phyloP scores from a whole-genome alignment of 805 yeast species.

The Limtongia smithiae region DNA sequence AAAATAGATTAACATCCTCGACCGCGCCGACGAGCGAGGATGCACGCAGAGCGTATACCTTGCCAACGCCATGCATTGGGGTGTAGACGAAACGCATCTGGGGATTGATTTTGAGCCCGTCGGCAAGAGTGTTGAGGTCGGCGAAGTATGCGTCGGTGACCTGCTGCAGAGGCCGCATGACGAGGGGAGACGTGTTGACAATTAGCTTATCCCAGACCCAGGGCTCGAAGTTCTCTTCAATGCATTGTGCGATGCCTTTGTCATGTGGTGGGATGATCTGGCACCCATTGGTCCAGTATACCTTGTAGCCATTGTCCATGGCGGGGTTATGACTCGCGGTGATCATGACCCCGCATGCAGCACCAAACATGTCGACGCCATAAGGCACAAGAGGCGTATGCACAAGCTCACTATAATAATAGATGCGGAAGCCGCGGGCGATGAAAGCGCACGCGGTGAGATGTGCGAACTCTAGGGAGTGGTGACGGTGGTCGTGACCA shows the following conservation, averaged over 20 bases:
- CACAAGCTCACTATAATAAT: conserved; percentile 39
- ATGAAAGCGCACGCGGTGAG: conserved; percentile 74
- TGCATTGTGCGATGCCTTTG: conserved; percentile 59
- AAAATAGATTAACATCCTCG: conserved; percentile 35
- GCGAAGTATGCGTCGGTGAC: conserved; percentile 18
- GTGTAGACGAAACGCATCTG: conserved; percentile 67
- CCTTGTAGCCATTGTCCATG: conserved; percentile 86
- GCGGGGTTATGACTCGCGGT: conserved; percentile 71
- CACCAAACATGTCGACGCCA: conserved; percentile 57
- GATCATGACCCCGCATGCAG: conserved; percentile 85
- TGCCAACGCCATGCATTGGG: conserved; percentile 95
- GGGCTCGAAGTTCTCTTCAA: conserved; percentile 59
- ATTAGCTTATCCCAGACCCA: conserved; percentile 47
- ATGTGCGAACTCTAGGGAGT: conserved; percentile 75
- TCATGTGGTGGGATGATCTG: conserved; percentile 96
- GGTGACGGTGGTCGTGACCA: conserved; percentile 88
- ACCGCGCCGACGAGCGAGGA: conserved; percentile 41
- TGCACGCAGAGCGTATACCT: conserved; percentile 51
- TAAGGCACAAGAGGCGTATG: conserved; percentile 95
- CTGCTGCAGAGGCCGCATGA: conserved; percentile 17
- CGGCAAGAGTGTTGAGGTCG: conserved; percentile 7
- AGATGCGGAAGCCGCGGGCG: conserved; percentile 63
- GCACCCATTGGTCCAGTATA: conserved; percentile 89
- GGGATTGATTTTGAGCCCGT: conserved; percentile 32
- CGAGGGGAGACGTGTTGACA: conserved; percentile 21